Evolutionary conservation across 169 alveolate species (phyloP).

Genomic region (Eimeria tenella): DNA sequence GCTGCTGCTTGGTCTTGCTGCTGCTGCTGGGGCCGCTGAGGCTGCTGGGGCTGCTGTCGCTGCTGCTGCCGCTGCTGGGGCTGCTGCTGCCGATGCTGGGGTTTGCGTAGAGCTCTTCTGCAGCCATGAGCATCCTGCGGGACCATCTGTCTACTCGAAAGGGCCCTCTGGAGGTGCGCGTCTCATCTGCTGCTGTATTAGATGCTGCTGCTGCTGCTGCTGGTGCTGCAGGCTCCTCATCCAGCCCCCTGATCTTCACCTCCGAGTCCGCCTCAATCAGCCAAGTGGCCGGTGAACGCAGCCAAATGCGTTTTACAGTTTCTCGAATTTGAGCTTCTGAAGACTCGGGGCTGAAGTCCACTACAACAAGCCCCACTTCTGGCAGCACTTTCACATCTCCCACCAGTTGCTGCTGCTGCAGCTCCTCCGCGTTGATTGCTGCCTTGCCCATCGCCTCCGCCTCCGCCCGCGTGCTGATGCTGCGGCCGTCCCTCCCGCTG

Average conservation of each 20-base stretch:
- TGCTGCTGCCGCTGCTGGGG: neutral
- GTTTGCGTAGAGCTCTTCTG: neutral
- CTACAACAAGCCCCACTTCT: conserved; percentile 63
- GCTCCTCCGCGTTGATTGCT: conserved; percentile 30
- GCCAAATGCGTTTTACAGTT: conserved; percentile 60
- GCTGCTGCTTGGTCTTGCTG: conserved; percentile 33
- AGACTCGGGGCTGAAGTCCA: conserved; percentile 31
- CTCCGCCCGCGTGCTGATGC: conserved; percentile 20
- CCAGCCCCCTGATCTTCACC: conserved; percentile 27
- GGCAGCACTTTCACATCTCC: conserved; percentile 55
- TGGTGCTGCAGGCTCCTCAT: neutral
- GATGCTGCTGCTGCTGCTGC: conserved; percentile 25
- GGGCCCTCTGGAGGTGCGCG: neutral
- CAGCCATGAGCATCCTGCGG: neutral
- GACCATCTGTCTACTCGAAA: neutral
- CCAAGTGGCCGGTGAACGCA: conserved; percentile 58
- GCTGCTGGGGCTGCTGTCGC: neutral
- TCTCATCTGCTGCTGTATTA: neutral
- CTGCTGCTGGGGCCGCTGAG: neutral
- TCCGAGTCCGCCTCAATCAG: conserved; percentile 71
- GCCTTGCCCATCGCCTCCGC: conserved; percentile 24
- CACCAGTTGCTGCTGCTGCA: conserved; percentile 33
- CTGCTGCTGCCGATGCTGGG: conserved; percentile 1
- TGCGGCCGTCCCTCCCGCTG: neutral
- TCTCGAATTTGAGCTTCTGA: conserved; percentile 53